Evolutionary conservation across 192 early-diverging fungal species (phyloP).

Genomic region (Podila clonocystis): DNA sequence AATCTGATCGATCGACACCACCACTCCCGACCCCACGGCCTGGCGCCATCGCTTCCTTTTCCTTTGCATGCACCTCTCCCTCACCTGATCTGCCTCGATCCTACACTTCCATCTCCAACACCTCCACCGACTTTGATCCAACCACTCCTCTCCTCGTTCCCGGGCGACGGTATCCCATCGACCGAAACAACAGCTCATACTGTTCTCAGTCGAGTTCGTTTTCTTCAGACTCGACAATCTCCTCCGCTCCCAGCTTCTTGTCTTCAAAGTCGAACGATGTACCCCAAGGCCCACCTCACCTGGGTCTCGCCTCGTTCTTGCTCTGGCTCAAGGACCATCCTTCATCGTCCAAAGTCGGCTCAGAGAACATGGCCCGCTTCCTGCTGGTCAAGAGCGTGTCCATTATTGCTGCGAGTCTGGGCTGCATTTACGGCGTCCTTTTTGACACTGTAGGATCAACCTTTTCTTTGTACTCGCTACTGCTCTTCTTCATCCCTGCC

Average conservation of each 20-base stretch:
- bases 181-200: background rate
- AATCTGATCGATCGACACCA: too few species aligned
- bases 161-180: background rate
- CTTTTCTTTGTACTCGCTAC: slow-evolving; percentile 24
- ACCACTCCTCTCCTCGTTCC: background rate
- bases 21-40: background rate
- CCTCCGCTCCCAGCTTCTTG: background rate
- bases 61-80: background rate
- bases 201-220: background rate
- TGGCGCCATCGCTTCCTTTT: background rate
- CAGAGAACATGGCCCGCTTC: slow-evolving; percentile 5
- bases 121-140: background rate
- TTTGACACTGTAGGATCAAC: slow-evolving; percentile 27
- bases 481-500: slow-evolving; percentile 45
- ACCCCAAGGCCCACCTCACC: background rate
- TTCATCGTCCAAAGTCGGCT: slow-evolving; percentile 4
- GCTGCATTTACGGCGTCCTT: slow-evolving; percentile 39
- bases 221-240: background rate
- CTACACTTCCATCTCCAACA: background rate
- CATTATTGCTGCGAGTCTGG: slow-evolving; percentile 31
- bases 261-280: background rate
- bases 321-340: slow-evolving; percentile 9
- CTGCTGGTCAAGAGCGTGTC: slow-evolving; percentile 9
- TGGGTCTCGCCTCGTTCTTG: background rate
- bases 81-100: slow-evolving; percentile 3